These are phyloP conservation scores for Neopestalotiopsis rosae DNA, from an alignment of 2,329 filamentous ascomycete genomes.

Conservation along the genomic window DNA sequence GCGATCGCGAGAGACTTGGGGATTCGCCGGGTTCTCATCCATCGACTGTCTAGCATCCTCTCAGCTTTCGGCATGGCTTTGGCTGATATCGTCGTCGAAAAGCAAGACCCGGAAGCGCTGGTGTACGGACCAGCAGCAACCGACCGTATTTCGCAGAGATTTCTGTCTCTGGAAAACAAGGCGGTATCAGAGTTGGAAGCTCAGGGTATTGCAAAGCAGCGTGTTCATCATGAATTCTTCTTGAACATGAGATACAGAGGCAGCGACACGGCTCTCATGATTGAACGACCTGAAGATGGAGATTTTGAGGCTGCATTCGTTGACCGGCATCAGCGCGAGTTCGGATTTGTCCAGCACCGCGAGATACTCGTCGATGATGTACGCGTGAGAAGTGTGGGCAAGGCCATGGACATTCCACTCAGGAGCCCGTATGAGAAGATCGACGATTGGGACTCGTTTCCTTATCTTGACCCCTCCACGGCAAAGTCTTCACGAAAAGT, in stretches of 20 bases:
- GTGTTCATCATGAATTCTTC: constrained; percentile 34
- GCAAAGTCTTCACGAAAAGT: background rate
- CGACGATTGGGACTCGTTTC: constrained; percentile 19
- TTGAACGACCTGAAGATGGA: constrained; percentile 42
- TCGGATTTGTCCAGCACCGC: constrained; percentile 43
- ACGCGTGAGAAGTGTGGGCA: constrained; percentile 37
- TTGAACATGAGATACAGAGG: constrained; percentile 56
- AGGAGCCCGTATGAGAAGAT: background rate
- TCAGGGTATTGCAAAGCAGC: constrained; percentile 25
- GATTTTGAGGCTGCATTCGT: constrained; percentile 44
- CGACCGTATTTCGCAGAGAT: constrained; percentile 12
- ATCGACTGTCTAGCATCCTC: constrained; percentile 36
- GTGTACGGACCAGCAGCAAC: constrained; percentile 19
- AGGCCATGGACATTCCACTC: constrained; percentile 20
- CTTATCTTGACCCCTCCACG: constrained; percentile 24
- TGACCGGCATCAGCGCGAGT: constrained; percentile 43
- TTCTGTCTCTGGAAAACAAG: constrained; percentile 31
- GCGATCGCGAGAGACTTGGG: constrained; percentile 45
- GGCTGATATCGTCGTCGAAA: constrained; percentile 23
- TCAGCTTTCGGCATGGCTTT: constrained; percentile 39
- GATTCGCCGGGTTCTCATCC: constrained; percentile 45
- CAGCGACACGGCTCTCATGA: constrained; percentile 54
- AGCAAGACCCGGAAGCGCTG: constrained; percentile 23
- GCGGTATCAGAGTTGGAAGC: constrained; percentile 39
- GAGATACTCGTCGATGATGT: constrained; percentile 47